Evolutionary conservation across 2,329 filamentous ascomycete species (phyloP).

Genomic region (Diplodia seriata): DNA sequence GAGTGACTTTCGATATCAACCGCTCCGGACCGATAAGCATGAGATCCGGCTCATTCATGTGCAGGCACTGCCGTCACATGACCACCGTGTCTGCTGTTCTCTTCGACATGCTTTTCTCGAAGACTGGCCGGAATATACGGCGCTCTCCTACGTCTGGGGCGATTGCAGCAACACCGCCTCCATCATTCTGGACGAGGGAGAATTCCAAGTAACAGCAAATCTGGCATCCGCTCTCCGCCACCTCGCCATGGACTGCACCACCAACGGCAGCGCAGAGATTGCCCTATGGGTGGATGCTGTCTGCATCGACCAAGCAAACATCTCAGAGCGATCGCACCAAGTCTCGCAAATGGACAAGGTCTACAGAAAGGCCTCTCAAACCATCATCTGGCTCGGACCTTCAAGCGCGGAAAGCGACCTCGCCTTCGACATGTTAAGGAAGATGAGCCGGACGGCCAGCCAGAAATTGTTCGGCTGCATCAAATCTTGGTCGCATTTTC

Average conservation of each 20-base stretch:
- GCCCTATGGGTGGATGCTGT: not conserved
- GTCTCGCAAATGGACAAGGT: not conserved
- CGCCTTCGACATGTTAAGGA: not conserved
- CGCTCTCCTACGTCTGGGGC: not conserved
- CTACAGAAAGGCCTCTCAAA: not conserved
- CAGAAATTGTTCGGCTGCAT: not conserved
- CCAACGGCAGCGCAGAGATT: not conserved
- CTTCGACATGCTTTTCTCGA: not conserved
- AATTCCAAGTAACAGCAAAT: not conserved
- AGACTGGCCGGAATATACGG: not conserved
- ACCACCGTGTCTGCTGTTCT: not conserved
- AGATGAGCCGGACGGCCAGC: not conserved
- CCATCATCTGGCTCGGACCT: not conserved
- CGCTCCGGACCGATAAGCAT: not conserved
- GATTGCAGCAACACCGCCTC: not conserved
- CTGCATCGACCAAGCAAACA: constrained; percentile 12
- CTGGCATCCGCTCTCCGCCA: not conserved
- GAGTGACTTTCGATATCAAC: not conserved
- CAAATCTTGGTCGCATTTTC: constrained; percentile 1
- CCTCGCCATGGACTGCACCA: not conserved
- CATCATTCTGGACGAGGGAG: not conserved
- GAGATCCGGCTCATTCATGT: not conserved
- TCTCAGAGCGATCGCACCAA: not conserved
- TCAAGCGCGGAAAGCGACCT: not conserved
- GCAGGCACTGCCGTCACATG: not conserved